phyloP scores from a whole-genome alignment of 2,329 filamentous ascomycete species.

The Monilinia fructicola region DNA sequence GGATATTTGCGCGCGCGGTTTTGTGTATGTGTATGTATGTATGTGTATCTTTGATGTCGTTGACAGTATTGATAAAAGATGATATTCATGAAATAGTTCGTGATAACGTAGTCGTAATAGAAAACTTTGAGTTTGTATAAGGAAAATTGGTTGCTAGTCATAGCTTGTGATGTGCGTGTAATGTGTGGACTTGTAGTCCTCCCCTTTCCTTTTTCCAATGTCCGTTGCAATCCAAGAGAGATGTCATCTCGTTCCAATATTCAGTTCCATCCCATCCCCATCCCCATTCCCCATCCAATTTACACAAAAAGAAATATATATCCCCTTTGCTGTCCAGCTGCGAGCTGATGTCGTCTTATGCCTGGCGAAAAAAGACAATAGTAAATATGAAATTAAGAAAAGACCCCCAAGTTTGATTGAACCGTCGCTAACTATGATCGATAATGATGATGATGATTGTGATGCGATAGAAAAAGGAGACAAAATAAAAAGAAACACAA shows the following conservation, averaged over 20 bases:
- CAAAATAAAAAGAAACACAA: slow-evolving; percentile 23
- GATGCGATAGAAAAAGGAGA: slow-evolving; percentile 18
- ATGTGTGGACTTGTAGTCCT: slow-evolving; percentile 8
- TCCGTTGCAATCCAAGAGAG: slow-evolving; percentile 22
- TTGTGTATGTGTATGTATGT: slow-evolving; percentile 6
- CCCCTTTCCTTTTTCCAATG: slow-evolving; percentile 10
- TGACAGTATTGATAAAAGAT: slow-evolving; percentile 6
- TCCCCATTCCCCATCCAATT: slow-evolving; percentile 14
- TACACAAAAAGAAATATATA: slow-evolving; percentile 18
- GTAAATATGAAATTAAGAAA: slow-evolving; percentile 22
- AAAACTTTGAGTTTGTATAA: slow-evolving; percentile 16
- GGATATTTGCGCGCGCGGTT: slow-evolving; percentile 5
- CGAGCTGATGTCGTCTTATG: slow-evolving; percentile 24
- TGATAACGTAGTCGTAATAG: slow-evolving; percentile 24
- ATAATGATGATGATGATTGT: slow-evolving; percentile 18
- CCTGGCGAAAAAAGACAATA: slow-evolving; percentile 13
- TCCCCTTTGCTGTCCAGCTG: slow-evolving; percentile 24
- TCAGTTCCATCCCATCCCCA: background rate
- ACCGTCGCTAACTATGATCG: slow-evolving; percentile 26
- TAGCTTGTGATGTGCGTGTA: slow-evolving; percentile 21
- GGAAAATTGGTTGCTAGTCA: slow-evolving; percentile 24
- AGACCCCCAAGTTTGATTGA: slow-evolving; percentile 22
- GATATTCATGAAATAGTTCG: slow-evolving; percentile 25
- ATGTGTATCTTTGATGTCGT: slow-evolving; percentile 7
- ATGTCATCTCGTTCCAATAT: slow-evolving; percentile 17